Evolutionary conservation across 1,284 basidiomycete species (phyloP).

Genomic region (Sanghuangporus weigelae): DNA sequence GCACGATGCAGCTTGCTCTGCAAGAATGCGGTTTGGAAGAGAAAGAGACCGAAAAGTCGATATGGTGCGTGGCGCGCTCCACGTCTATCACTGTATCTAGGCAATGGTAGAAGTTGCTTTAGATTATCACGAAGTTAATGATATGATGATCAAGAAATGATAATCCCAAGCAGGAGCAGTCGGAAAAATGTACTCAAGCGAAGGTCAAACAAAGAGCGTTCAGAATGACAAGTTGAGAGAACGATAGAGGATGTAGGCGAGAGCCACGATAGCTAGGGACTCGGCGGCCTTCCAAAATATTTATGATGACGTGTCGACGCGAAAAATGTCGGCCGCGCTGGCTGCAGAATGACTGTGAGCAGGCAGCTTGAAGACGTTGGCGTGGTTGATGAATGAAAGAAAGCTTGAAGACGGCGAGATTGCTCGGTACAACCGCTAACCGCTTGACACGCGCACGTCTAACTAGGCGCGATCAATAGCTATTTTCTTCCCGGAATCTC

Average conservation of each 20-base stretch:
- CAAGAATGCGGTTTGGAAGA: not conserved
- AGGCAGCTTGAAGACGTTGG: not conserved
- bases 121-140: not conserved
- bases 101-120: not conserved
- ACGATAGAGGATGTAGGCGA: not conserved
- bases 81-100: not conserved
- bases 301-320: conserved; percentile 2
- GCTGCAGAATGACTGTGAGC: not conserved
- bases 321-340: not conserved
- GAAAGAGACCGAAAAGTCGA: not conserved
- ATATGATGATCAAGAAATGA: not conserved
- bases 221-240: not conserved
- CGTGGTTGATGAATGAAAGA: not conserved
- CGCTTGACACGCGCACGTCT: too few relatives aligned
- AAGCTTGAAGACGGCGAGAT: not conserved
- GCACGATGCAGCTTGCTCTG: not conserved
- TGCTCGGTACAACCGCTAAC: not conserved
- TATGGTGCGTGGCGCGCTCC: not conserved
- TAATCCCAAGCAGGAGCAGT: not conserved
- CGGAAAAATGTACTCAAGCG: not conserved
- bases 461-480: not conserved
- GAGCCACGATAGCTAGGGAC: not conserved
- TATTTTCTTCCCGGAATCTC: not conserved
- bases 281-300: not conserved
- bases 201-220: not conserved